Conservation (phyloP, 2,329 filamentous ascomycete species). For the Graphilbum ipis-grandicollis region DNA sequence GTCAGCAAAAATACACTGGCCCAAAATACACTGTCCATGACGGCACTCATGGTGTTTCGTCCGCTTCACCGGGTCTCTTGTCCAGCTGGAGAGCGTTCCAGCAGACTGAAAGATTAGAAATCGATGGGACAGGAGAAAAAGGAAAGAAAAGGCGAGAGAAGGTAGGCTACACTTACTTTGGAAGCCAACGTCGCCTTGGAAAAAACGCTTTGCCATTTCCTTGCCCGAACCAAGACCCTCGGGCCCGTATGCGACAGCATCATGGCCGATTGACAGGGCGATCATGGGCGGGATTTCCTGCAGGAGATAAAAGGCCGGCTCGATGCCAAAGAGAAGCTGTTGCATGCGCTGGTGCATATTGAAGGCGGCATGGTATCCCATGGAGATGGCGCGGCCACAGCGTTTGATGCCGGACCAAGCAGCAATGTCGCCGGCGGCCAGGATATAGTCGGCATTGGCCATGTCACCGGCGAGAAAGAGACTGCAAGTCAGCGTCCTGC, state of each 20-base stretch:
- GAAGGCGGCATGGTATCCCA: constrained; percentile 46
- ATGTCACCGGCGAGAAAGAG: constrained; percentile 35
- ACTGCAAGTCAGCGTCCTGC: too few species aligned
- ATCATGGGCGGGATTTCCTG: constrained; percentile 46
- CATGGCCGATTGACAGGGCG: constrained; percentile 52
- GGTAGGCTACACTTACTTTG: too few species aligned
- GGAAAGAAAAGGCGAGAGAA: too few species aligned
- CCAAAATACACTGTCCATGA: too few species aligned
- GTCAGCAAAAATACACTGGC: too few species aligned
- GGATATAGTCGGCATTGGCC: constrained; percentile 43
- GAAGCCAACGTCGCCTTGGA: constrained; percentile 51
- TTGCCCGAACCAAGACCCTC: constrained; percentile 42
- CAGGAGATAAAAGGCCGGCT: constrained; percentile 30
- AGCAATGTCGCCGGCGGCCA: constrained; percentile 52
- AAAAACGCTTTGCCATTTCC: constrained; percentile 45
- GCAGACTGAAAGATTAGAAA: too few species aligned
- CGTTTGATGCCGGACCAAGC: constrained; percentile 67
- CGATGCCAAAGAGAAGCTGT: constrained; percentile 18
- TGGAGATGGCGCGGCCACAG: constrained; percentile 58
- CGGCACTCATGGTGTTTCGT: too few species aligned
- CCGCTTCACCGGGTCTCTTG: too few species aligned
- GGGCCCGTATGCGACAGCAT: constrained; percentile 45
- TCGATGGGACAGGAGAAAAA: too few species aligned
- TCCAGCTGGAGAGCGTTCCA: constrained; percentile 15
- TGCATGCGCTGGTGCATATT: constrained; percentile 52